Percentiles rank a stretch among this genome's conserved stretches.
Conservation (phyloP, 257 asterid species). For the Salvia hispanica region DNA sequence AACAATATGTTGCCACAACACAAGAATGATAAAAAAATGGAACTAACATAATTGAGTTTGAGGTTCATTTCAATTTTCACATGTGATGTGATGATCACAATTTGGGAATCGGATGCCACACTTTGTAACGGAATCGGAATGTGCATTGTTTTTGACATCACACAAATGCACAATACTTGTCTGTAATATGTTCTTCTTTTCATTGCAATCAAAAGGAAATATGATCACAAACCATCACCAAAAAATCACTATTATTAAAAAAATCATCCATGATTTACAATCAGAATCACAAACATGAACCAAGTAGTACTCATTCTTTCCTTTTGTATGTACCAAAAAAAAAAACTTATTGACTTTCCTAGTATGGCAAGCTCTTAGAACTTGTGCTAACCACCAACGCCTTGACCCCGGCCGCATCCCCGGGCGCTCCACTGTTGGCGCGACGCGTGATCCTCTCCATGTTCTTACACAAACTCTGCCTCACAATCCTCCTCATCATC, state of each 20-base stretch:
- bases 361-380: constrained; percentile 86
- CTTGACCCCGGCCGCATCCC: constrained; percentile 54
- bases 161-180: not conserved
- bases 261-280: constrained; percentile 28
- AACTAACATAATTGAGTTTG: too few species aligned
- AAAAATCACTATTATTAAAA: not conserved
- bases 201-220: too few species aligned
- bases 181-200: not conserved
- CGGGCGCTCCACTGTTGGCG: constrained; percentile 53
- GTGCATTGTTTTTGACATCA: not conserved
- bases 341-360: not conserved
- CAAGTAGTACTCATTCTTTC: constrained; percentile 7
- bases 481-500: constrained; percentile 73
- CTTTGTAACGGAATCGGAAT: constrained; percentile 11
- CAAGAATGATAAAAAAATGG: too few species aligned
- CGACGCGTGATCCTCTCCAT: constrained; percentile 77
- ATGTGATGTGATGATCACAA: too few species aligned
- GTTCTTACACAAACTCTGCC: constrained; percentile 68
- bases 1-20: too few species aligned
- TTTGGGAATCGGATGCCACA: not conserved
- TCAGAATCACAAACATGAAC: constrained; percentile 27
- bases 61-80: too few species aligned
- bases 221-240: not conserved
- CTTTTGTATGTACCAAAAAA: constrained; percentile 27
- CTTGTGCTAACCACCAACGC: constrained; percentile 68